These are phyloP conservation scores for Auricularia heimuer DNA, from an alignment of 768 basidiomycete genomes.

Conservation along the genomic window DNA sequence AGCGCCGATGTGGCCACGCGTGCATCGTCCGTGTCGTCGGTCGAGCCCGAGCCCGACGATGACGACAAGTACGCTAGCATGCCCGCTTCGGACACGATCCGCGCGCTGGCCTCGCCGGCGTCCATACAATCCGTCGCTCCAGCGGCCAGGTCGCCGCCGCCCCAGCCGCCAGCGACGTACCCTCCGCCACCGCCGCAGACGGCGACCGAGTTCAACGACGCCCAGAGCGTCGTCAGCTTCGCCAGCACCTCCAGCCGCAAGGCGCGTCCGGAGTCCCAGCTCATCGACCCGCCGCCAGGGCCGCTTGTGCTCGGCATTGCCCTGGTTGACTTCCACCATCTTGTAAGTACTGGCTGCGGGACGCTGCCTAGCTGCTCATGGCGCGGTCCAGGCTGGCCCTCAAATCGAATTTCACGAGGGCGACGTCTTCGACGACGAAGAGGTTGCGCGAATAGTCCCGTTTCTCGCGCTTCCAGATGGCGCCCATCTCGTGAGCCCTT, in stretches of 20 bases:
- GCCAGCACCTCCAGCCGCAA: constrained; percentile 31
- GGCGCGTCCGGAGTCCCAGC: constrained; percentile 67
- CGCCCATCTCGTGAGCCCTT: constrained; percentile 70
- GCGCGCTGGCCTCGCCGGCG: constrained; percentile 16
- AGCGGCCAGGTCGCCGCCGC: constrained; percentile 43
- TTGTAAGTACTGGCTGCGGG: constrained; percentile 40
- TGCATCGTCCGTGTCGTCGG: no score
- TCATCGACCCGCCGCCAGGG: constrained; percentile 49
- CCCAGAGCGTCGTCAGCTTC: constrained; percentile 44
- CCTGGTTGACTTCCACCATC: constrained; percentile 90
- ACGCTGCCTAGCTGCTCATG: background rate
- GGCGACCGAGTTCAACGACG: constrained; percentile 49
- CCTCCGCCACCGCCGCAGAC: background rate
- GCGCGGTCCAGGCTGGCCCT: constrained; percentile 65
- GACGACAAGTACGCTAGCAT: background rate
- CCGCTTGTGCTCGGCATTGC: constrained; percentile 78
- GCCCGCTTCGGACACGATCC: background rate
- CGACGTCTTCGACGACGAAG: constrained; percentile 75
- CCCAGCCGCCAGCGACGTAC: constrained; percentile 30
- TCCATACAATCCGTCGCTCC: constrained; percentile 17
- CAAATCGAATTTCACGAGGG: constrained; percentile 78
- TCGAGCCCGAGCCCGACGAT: background rate
- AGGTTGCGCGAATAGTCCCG: constrained; percentile 75
- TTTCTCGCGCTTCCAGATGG: constrained; percentile 97
- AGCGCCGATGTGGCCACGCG: no score